Percentiles rank a stretch among this genome's conserved stretches.
Evolutionary conservation across 257 asterid species (phyloP).

Genomic region (Nicotiana attenuata): DNA sequence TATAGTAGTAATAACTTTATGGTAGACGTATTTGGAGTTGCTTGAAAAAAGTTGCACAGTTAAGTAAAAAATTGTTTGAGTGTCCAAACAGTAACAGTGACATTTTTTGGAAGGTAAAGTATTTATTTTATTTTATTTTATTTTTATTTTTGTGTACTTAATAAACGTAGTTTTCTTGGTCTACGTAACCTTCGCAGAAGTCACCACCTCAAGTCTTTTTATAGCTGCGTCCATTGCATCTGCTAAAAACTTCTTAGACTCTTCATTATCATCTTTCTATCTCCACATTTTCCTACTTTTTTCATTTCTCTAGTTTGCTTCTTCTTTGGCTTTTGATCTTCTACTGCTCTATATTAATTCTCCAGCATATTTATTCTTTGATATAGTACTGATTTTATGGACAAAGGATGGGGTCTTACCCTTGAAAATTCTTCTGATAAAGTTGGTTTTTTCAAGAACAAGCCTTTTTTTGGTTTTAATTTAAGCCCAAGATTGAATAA

Average conservation of each 20-base stretch:
- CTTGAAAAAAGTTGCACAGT: not conserved
- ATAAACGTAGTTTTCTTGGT: constrained; percentile 18
- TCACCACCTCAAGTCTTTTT: constrained; percentile 28
- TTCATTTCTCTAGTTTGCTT: not conserved
- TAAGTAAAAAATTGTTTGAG: not conserved
- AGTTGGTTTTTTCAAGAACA: constrained; percentile 47
- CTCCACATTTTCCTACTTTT: not conserved
- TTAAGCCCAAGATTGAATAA: constrained; percentile 45
- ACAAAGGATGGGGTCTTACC: constrained; percentile 77
- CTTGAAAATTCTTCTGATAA: constrained; percentile 42
- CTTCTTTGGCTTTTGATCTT: not conserved
- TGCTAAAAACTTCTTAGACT: constrained; percentile 47
- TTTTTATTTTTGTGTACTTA: not conserved
- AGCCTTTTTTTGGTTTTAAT: constrained; percentile 49
- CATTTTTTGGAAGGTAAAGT: not conserved
- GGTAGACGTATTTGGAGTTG: not conserved
- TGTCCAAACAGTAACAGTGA: not conserved
- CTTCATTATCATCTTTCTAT: constrained; percentile 15
- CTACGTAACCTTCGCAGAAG: constrained; percentile 17
- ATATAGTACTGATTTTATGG: constrained; percentile 44
- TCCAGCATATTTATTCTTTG: not conserved
- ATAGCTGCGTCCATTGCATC: constrained; percentile 39
- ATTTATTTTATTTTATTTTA: not conserved
- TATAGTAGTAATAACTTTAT: not conserved
- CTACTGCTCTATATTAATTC: not conserved